Conservation (phyloP, 495 filamentous ascomycete genomes). For the Staphylotrichum tortipilum region DNA sequence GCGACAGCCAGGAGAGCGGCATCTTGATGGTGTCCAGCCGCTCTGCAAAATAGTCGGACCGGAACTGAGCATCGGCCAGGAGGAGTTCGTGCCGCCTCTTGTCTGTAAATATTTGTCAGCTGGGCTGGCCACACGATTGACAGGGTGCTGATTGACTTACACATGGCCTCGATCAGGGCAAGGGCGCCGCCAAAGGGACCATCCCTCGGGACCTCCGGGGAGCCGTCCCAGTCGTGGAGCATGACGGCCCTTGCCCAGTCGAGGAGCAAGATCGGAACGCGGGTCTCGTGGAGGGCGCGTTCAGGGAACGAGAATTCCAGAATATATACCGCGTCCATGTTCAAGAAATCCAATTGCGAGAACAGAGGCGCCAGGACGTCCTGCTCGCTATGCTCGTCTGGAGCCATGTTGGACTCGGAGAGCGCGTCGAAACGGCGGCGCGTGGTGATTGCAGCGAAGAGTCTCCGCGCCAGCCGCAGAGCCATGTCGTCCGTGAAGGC, state of each 20-base stretch:
- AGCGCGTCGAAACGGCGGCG: slow-evolving; percentile 40
- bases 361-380: slow-evolving; percentile 41
- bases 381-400: slow-evolving; percentile 21
- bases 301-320: slow-evolving; percentile 41
- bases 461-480: slow-evolving; percentile 40
- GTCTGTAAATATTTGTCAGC: slow-evolving; percentile 34
- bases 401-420: slow-evolving; percentile 20
- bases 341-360: slow-evolving; percentile 39
- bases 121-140: neutral
- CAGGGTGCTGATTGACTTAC: slow-evolving; percentile 33
- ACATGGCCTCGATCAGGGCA: slow-evolving; percentile 64
- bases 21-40: slow-evolving; percentile 68
- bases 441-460: slow-evolving; percentile 43
- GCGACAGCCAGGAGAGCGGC: slow-evolving; percentile 65
- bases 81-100: slow-evolving; percentile 54
- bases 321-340: slow-evolving; percentile 28
- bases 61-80: slow-evolving; percentile 58
- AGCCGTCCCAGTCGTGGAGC: slow-evolving; percentile 69
- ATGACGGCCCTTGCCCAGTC: slow-evolving; percentile 74
- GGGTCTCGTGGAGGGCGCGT: slow-evolving; percentile 40
- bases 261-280: slow-evolving; percentile 50
- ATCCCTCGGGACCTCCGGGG: slow-evolving; percentile 55
- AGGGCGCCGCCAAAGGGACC: slow-evolving; percentile 65
- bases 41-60: slow-evolving; percentile 66
- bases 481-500: slow-evolving; percentile 44